phyloP scores from a whole-genome alignment of 306 rosid genomes.

The Cucumis hystrix region DNA sequence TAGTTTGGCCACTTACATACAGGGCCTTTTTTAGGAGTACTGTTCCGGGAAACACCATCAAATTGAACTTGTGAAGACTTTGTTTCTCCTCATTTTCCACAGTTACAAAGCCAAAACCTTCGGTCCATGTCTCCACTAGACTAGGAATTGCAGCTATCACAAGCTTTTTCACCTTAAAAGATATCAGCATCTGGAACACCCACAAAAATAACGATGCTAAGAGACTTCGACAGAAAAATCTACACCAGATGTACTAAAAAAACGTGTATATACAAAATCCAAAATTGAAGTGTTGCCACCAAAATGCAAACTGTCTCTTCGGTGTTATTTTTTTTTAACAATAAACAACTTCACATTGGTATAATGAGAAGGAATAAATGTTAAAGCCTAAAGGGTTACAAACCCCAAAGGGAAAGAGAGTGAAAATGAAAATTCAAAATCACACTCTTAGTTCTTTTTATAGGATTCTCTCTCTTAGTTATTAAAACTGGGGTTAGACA shows the following conservation, averaged over 20 bases:
- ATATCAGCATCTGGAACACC: conserved; percentile 53
- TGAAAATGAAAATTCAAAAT: too few species aligned
- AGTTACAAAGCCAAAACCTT: conserved; percentile 78
- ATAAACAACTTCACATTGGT: too few species aligned
- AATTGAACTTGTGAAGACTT: conserved; percentile 44
- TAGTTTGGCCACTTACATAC: conserved; percentile 18
- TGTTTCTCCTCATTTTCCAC: conserved; percentile 49
- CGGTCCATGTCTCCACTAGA: conserved; percentile 75
- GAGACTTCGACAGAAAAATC: not conserved
- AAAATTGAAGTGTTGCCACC: not conserved
- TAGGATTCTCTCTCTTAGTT: not conserved
- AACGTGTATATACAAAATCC: not conserved
- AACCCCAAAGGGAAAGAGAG: too few species aligned
- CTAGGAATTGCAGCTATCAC: conserved; percentile 89
- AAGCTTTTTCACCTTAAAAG: conserved; percentile 74
- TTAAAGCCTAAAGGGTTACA: too few species aligned
- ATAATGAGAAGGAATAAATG: too few species aligned
- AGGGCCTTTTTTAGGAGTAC: conserved; percentile 59
- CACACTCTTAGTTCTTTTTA: too few species aligned
- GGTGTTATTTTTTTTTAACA: too few species aligned
- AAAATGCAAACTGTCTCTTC: not conserved
- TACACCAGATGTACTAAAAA: not conserved
- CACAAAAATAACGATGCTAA: not conserved
- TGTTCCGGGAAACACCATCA: conserved; percentile 97
- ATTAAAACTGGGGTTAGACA: not conserved